Percentiles rank a stretch among this genome's conserved stretches.
These are phyloP conservation scores for Lentinula sp. DNA, from an alignment of 768 basidiomycete species.

Conservation along the genomic window DNA sequence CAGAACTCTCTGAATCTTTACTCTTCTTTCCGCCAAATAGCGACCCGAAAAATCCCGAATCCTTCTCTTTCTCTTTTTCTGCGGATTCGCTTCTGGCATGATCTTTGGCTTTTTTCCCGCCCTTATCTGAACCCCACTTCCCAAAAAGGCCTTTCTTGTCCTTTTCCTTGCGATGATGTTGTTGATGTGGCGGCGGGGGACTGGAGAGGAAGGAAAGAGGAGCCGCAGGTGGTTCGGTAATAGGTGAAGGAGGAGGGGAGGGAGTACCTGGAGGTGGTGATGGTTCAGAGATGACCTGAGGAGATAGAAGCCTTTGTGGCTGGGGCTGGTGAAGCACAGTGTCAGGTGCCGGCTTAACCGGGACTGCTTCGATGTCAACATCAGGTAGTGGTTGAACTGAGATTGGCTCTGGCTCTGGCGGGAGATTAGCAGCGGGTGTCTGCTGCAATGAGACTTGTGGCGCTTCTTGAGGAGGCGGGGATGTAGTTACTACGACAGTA, in stretches of 20 bases:
- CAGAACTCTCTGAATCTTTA: conserved; percentile 50
- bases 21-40: conserved; percentile 89
- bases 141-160: conserved; percentile 66
- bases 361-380: not conserved
- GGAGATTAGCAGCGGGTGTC: conserved; percentile 21
- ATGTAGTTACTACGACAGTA: conserved; percentile 23
- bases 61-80: conserved; percentile 47
- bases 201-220: conserved; percentile 13
- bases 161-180: conserved; percentile 52
- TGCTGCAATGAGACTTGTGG: conserved; percentile 18
- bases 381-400: not conserved
- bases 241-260: conserved; percentile 39
- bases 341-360: not conserved
- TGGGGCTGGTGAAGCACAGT: conserved; percentile 60
- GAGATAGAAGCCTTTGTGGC: conserved; percentile 48
- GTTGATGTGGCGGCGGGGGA: conserved; percentile 21
- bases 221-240: conserved; percentile 17
- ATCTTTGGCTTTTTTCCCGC: conserved; percentile 40
- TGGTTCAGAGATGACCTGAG: conserved; percentile 28
- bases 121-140: conserved; percentile 67
- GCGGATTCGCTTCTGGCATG: conserved; percentile 21
- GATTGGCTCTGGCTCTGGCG: not conserved
- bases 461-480: conserved; percentile 17
- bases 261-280: conserved; percentile 48
- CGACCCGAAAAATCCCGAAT: conserved; percentile 87